These are phyloP conservation scores for Eremochloa ophiuroides DNA, from an alignment of 176 grass and related monocot genomes.

Conservation along the genomic window DNA sequence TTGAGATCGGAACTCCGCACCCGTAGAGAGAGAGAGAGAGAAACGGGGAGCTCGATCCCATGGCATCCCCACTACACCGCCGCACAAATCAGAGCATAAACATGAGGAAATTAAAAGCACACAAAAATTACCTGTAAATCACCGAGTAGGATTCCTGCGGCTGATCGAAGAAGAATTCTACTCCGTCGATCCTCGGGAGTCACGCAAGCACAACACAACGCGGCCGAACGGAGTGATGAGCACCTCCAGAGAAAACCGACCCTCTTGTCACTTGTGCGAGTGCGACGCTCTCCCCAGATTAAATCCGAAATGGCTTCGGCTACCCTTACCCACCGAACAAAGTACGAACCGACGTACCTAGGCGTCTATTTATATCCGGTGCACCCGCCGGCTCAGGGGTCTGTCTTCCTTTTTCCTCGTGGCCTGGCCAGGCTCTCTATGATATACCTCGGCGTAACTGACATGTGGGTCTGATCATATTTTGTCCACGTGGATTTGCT, in stretches of 20 bases:
- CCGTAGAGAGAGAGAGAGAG: background rate
- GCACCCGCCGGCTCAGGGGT: background rate
- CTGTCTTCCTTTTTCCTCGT: background rate
- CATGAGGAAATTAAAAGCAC: background rate
- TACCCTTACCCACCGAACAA: background rate
- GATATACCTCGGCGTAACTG: no score
- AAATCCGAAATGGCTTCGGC: background rate
- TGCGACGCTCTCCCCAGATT: background rate
- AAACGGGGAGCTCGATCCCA: background rate
- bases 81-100: background rate
- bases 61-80: background rate
- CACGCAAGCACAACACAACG: background rate
- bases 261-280: background rate
- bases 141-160: background rate
- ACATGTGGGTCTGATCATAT: no score
- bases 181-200: background rate
- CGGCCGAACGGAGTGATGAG: background rate
- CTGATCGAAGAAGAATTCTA: background rate
- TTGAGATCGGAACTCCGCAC: background rate
- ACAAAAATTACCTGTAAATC: background rate
- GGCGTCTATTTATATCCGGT: background rate
- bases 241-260: background rate
- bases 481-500: no score
- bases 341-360: background rate
- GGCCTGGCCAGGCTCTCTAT: background rate